Evolutionary conservation across 164 flowering plant species (phyloP).

Genomic region (Saururus chinensis): DNA sequence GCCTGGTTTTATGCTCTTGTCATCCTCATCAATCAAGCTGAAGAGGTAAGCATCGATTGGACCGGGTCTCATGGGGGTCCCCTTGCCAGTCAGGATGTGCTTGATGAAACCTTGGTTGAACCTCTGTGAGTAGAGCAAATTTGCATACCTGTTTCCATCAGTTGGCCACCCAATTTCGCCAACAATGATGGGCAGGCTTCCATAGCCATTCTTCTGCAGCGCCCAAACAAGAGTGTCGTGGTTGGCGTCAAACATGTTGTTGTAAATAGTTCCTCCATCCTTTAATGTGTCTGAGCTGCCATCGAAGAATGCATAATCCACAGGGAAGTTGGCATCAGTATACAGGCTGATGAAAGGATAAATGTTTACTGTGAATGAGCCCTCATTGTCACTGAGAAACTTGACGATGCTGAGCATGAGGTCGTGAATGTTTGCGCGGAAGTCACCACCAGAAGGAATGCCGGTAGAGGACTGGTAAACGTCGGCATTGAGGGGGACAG

Average conservation of each 20-base stretch:
- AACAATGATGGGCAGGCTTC: constrained; percentile 57
- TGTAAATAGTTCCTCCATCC: constrained; percentile 44
- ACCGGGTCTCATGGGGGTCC: constrained; percentile 71
- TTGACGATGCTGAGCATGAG: constrained; percentile 56
- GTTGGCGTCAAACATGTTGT: constrained; percentile 88
- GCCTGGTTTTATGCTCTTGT: constrained; percentile 72
- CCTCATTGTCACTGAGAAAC: constrained; percentile 56
- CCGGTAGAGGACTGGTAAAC: constrained; percentile 41
- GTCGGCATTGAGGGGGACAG: constrained; percentile 74
- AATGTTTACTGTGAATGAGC: constrained; percentile 75
- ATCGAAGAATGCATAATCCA: constrained; percentile 84
- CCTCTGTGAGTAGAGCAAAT: constrained; percentile 38
- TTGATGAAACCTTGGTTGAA: constrained; percentile 90
- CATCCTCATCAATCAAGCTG: constrained; percentile 84
- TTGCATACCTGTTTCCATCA: constrained; percentile 76
- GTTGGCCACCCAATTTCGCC: constrained; percentile 98
- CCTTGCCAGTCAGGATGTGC: constrained; percentile 52
- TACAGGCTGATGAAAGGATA: constrained; percentile 90
- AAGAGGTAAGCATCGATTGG: constrained; percentile 72
- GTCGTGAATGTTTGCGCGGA: constrained; percentile 64
- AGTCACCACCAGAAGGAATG: constrained; percentile 78
- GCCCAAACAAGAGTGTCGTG: constrained; percentile 81
- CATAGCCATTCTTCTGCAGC: constrained; percentile 60
- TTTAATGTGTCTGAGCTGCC: constrained; percentile 37
- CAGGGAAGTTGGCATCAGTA: constrained; percentile 57